These are phyloP conservation scores for Tolypocladium paradoxum DNA, from an alignment of 2,329 filamentous ascomycete species.

Conservation along the genomic window DNA sequence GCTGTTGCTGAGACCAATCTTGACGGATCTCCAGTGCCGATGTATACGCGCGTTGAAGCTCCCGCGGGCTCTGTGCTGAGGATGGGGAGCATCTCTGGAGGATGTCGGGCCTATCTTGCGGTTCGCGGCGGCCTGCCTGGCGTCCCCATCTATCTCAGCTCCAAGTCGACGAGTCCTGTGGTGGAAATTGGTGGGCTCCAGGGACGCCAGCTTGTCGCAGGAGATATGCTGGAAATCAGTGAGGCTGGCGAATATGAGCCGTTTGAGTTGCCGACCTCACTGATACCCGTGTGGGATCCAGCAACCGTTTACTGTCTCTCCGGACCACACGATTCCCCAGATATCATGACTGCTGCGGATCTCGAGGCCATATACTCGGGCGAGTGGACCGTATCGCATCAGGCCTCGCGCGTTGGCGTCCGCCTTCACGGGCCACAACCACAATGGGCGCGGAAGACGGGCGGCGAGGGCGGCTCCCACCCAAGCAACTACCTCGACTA, in stretches of 20 bases:
- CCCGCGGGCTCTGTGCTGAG: slow-evolving; percentile 34
- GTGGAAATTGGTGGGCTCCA: slow-evolving; percentile 50
- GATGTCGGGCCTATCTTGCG: slow-evolving; percentile 48
- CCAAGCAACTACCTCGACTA: slow-evolving; percentile 35
- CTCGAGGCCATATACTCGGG: slow-evolving; percentile 46
- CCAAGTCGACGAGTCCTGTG: slow-evolving; percentile 47
- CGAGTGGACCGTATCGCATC: slow-evolving; percentile 51
- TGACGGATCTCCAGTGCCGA: slow-evolving; percentile 35
- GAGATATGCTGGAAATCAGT: slow-evolving; percentile 6
- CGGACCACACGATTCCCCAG: slow-evolving; percentile 20
- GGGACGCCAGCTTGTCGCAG: slow-evolving; percentile 39
- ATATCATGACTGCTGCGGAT: slow-evolving; percentile 29
- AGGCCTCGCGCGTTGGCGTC: slow-evolving; percentile 48
- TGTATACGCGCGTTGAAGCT: slow-evolving; percentile 45
- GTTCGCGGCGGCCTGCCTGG: slow-evolving; percentile 28
- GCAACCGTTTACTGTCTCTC: slow-evolving; percentile 14
- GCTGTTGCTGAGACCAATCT: slow-evolving; percentile 40
- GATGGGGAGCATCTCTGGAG: slow-evolving; percentile 41
- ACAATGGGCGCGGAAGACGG: slow-evolving; percentile 46
- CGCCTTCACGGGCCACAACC: slow-evolving; percentile 47
- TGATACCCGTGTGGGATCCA: slow-evolving; percentile 5
- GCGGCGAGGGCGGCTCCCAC: slow-evolving; percentile 53
- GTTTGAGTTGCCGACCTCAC: slow-evolving; percentile 1
- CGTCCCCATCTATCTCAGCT: slow-evolving; percentile 46
- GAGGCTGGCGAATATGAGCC: background rate